Conservation (phyloP, 2,329 filamentous ascomycete species). For the Ophiostoma angusticollis region DNA sequence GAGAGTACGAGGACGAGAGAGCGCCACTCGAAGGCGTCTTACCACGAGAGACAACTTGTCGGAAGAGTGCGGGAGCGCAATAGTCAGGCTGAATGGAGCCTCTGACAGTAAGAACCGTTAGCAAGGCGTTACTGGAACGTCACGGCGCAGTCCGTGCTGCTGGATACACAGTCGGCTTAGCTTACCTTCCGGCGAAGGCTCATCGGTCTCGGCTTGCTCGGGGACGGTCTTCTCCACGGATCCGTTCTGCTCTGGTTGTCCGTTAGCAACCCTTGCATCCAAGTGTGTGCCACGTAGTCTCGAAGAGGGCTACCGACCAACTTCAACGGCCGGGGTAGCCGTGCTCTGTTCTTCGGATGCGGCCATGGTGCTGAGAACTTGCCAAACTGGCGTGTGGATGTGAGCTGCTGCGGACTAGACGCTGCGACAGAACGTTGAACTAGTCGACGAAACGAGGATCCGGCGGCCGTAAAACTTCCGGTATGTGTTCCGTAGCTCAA, state of each 20-base stretch:
- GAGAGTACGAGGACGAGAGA: neutral
- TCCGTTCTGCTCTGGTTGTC: slow-evolving; percentile 4
- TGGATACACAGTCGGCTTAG: slow-evolving; percentile 13
- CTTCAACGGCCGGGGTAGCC: slow-evolving; percentile 7
- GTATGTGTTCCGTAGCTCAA: neutral
- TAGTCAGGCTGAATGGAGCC: slow-evolving; percentile 50
- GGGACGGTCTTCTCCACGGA: slow-evolving; percentile 10
- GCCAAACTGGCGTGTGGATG: neutral
- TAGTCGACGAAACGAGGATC: neutral
- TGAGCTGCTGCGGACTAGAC: slow-evolving; percentile 2
- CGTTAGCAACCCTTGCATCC: slow-evolving; percentile 2
- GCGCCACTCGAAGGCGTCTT: slow-evolving; percentile 14
- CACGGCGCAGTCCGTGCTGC: too few species aligned
- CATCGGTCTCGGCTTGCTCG: slow-evolving; percentile 15
- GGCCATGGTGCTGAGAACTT: slow-evolving; percentile 5
- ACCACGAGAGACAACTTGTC: slow-evolving; percentile 79
- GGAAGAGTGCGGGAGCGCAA: slow-evolving; percentile 70
- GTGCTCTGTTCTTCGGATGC: slow-evolving; percentile 8
- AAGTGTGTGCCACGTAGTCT: neutral
- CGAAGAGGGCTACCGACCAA: slow-evolving; percentile 6
- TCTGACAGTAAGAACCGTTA: slow-evolving; percentile 15
- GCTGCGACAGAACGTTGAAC: neutral
- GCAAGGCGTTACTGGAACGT: neutral
- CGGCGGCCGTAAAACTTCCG: too few species aligned
- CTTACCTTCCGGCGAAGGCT: slow-evolving; percentile 22